Base-by-base conservation (phyloP, 2,329 filamentous ascomycete genomes). In the Talaromyces sp. region DNA sequence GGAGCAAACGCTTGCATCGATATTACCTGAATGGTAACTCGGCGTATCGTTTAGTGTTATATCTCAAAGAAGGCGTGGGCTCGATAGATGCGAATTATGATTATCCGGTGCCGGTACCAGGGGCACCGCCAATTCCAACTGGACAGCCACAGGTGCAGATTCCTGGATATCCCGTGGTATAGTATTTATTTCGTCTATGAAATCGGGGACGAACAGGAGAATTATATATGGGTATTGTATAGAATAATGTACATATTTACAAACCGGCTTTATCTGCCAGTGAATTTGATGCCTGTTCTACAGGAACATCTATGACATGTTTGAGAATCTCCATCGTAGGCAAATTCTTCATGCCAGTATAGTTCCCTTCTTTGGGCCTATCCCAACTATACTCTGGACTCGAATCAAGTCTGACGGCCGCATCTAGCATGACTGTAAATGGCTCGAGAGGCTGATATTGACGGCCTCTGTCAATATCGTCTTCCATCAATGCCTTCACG, bases 1-100 rank as follows among this genome's bases (percentile, higher is more conserved):
- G 94, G 60, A 96, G 92, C 66, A 99, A 99, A 79, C 91, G 93
- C 67, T 79, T 99, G 62, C 93, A 98, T 77, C 85, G 95, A 50
- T 99, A 99, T 75, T 99, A 99, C 72, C 81, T 99, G 47, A 99
- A 98, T 74, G 95, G 95, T 11, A 99, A 92, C 75, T 96, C 93
- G 64, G 95, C 95, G 1, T 99, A 95, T 76, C 85, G 95, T 48
- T 82, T 99, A 60, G 88, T 98, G 7, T 78, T 99, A 43, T 89
- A 93, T 68, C 80, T 97, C 61, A 93, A 90, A 74, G 82, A 84
- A 68, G 84, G 83, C 6, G 81, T 83, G 10, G 81, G 81, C 3
- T 76, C 77, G 35, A 81, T 81, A 45, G 72, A 74, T 35, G 75
- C 77, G 11, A 67, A 70, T 13, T 72, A 76, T 65, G 78, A 81